phyloP scores from a whole-genome alignment of 2,329 filamentous ascomycete genomes.

The Phyllosticta citribraziliensis region DNA sequence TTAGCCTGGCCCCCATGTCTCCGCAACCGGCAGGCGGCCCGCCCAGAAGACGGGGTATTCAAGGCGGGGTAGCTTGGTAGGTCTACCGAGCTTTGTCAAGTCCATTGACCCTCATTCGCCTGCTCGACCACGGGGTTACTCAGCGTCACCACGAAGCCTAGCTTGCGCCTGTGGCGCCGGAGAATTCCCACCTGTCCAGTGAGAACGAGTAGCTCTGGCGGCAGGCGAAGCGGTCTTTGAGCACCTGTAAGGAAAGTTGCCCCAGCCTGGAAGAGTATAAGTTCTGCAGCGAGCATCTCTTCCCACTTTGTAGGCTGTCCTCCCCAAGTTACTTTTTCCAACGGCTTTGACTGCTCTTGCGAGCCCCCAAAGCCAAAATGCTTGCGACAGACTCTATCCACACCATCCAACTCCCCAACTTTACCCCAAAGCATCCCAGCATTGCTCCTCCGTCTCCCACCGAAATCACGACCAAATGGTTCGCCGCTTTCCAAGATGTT shows the following conservation, averaged over 20 bases:
- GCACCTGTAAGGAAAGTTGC: neutral
- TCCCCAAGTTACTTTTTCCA: neutral
- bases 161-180: neutral
- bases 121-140: neutral
- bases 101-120: too few species aligned
- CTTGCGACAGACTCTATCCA: slow-evolving; percentile 17
- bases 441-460: slow-evolving; percentile 12
- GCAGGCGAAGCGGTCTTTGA: neutral
- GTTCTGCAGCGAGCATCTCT: neutral
- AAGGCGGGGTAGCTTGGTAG: neutral
- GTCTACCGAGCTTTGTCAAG: neutral
- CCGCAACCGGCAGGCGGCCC: too few species aligned
- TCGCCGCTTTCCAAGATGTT: slow-evolving; percentile 17
- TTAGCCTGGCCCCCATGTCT: neutral
- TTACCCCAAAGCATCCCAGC: slow-evolving; percentile 13
- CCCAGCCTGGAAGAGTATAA: neutral
- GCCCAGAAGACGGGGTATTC: neutral
- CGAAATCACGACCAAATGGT: slow-evolving; percentile 21
- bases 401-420: slow-evolving; percentile 19
- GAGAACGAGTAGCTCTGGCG: neutral
- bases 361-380: slow-evolving; percentile 6
- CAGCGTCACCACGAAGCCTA: neutral
- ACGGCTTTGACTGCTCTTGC: neutral
- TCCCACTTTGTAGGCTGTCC: neutral
- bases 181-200: neutral